These are phyloP conservation scores for Aspergillus pseudoterreus DNA, from an alignment of 2,329 filamentous ascomycete species.

Conservation along the genomic window DNA sequence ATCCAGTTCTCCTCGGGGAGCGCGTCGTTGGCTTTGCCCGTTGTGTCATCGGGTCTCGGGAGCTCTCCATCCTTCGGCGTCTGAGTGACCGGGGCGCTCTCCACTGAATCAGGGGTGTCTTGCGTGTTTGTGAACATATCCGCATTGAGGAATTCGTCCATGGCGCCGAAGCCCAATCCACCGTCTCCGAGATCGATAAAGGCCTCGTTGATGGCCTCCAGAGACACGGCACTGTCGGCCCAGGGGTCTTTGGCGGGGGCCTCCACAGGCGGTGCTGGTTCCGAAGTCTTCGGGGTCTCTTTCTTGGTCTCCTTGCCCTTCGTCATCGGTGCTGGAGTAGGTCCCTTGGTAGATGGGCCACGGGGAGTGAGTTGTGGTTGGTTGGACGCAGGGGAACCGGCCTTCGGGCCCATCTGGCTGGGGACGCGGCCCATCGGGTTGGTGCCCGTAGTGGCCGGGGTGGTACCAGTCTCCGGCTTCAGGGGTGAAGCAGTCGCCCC, in stretches of 20 bases:
- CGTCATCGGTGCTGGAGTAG: slow-evolving; percentile 17
- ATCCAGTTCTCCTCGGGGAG: slow-evolving; percentile 27
- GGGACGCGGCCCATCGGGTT: slow-evolving; percentile 32
- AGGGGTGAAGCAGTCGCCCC: slow-evolving; percentile 18
- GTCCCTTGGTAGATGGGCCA: slow-evolving; percentile 21
- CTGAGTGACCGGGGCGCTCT: slow-evolving; percentile 30
- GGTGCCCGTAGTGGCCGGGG: slow-evolving; percentile 25
- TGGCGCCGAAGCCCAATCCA: slow-evolving; percentile 30
- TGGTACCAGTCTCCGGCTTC: slow-evolving; percentile 26
- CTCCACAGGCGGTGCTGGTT: slow-evolving; percentile 14
- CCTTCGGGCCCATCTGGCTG: slow-evolving; percentile 32
- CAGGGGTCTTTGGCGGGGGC: slow-evolving; percentile 29
- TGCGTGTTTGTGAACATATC: slow-evolving; percentile 33
- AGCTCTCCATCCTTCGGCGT: slow-evolving; percentile 37
- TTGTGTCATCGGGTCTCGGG: slow-evolving; percentile 27
- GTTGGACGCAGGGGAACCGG: slow-evolving; percentile 30
- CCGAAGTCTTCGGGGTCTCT: slow-evolving; percentile 19
- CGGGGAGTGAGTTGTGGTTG: slow-evolving; percentile 31
- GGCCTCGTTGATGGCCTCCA: slow-evolving; percentile 35
- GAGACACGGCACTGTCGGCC: slow-evolving; percentile 35
- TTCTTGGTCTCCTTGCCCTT: slow-evolving; percentile 25
- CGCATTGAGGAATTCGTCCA: slow-evolving; percentile 36
- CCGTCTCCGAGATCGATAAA: slow-evolving; percentile 32
- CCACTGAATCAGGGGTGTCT: slow-evolving; percentile 37
- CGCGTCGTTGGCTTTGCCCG: slow-evolving; percentile 23